Base-by-base conservation (phyloP, 2,329 filamentous ascomycete species). In the Fonsecaea multimorphosa region DNA sequence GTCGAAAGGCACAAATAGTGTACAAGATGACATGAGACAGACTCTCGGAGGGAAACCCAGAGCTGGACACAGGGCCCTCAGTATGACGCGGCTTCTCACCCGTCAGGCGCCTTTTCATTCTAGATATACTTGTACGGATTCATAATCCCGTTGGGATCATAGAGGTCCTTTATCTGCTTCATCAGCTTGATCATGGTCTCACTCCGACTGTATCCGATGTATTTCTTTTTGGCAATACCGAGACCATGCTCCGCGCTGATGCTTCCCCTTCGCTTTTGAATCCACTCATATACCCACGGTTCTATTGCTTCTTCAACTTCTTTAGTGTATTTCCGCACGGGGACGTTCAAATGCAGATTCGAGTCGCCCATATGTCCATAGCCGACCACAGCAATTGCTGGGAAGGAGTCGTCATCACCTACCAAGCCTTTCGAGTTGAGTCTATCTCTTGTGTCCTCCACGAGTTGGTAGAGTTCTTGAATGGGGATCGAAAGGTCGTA, bases 331-430 rank as follows among this genome's bases (percentile, higher is more conserved):
- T 89, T 82, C 67, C 93, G 83, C 19, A 92, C 90, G 1, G 91
- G 86, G 36, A 99, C 86, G 78, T 99, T 99, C 71, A 99, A 84
- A 79, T 99, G 96, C 70, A 99, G 80, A 79, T 99, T 99, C 2
- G 91, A 88, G 79, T 99, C 95, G 44, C 95, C 96, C 93, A 99
- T 98, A 78, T 99, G 95, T 36, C 95, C 95, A 76, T 97, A 99
- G 22, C 95, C 95, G 22, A 97, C 87, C n/a, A 97, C 93, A 64
- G 90, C 91, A 1, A 96, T 86, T 5, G 96, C 93, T 0, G 93
- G 92, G 76, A 89, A 86, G 53, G 88, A 88, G 63, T 91, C 87
- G 5, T 89, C 87, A 52, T 92, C 89, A 60, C 92, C 91, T 46
- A 96, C 83, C 1, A 98, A 84, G 0, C 93, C 92, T 34, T 89